Evolutionary conservation across 2,329 filamentous ascomycete genomes (phyloP).

Genomic region (Calonectria leucothoes): DNA sequence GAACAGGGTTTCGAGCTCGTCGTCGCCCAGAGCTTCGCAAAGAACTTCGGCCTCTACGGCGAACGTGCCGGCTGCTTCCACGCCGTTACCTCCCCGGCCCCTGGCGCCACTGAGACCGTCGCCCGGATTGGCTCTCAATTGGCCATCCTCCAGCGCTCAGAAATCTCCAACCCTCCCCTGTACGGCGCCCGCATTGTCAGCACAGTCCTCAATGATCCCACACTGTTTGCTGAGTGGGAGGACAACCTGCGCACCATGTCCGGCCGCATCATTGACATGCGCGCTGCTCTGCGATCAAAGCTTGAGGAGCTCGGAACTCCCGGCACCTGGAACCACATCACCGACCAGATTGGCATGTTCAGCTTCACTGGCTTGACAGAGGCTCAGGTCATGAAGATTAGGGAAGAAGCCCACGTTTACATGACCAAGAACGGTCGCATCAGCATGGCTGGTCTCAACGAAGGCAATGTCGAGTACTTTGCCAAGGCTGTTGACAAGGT

Average conservation of each 20-base stretch:
- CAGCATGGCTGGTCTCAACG: conserved; percentile 98
- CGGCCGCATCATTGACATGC: conserved; percentile 94
- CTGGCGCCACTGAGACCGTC: conserved; percentile 72
- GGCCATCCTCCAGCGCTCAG: conserved; percentile 92
- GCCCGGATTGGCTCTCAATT: conserved; percentile 85
- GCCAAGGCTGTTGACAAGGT: conserved; percentile 90
- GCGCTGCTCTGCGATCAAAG: conserved; percentile 79
- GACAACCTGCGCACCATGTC: conserved; percentile 93
- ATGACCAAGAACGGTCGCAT: conserved; percentile 99
- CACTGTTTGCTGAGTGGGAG: conserved; percentile 91
- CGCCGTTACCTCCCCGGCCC: conserved; percentile 80
- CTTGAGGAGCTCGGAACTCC: conserved; percentile 89
- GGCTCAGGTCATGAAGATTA: conserved; percentile 77
- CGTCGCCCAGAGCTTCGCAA: conserved; percentile 94
- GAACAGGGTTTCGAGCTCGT: conserved; percentile 91
- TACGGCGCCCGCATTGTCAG: conserved; percentile 93
- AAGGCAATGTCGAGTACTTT: conserved; percentile 91
- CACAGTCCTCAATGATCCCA: conserved; percentile 83
- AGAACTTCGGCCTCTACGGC: conserved; percentile 98
- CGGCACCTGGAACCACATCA: conserved; percentile 96
- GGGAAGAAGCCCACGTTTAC: conserved; percentile 80
- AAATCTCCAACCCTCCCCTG: conserved; percentile 96
- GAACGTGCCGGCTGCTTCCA: conserved; percentile 98
- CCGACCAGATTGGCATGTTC: conserved; percentile 99
- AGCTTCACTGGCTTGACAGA: conserved; percentile 87